Evolutionary conservation across 805 yeast species (phyloP).

Genomic region (Saturnispora quitensis): DNA sequence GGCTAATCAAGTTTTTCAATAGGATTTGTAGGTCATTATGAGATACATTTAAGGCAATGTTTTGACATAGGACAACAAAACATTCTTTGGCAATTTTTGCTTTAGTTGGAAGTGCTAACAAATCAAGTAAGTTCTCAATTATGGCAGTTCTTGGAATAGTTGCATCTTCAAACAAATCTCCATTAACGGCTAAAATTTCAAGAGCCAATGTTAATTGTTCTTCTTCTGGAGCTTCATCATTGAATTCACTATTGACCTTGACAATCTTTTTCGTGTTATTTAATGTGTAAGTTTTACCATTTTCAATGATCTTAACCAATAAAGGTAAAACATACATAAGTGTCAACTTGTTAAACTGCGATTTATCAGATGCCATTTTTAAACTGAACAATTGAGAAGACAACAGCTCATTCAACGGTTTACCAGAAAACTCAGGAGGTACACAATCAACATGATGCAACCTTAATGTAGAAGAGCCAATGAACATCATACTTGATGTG

Average conservation of each 20-base stretch:
- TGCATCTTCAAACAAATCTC: conserved; percentile 57
- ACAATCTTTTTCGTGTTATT: conserved; percentile 42
- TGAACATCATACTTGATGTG: conserved; percentile 33
- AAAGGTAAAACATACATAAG: conserved; percentile 72
- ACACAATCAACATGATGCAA: conserved; percentile 38
- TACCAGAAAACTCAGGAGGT: conserved; percentile 38
- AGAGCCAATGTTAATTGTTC: conserved; percentile 73
- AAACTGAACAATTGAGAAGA: conserved; percentile 67
- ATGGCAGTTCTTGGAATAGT: conserved; percentile 63
- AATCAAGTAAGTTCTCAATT: conserved; percentile 49
- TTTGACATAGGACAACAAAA: conserved; percentile 66
- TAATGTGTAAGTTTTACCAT: conserved; percentile 50
- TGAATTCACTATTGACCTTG: conserved; percentile 53
- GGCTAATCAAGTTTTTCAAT: conserved; percentile 45
- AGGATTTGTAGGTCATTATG: conserved; percentile 50
- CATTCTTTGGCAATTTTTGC: conserved; percentile 81
- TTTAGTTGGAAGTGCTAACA: conserved; percentile 67
- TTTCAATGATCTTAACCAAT: conserved; percentile 54
- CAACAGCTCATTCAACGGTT: conserved; percentile 43
- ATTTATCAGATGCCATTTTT: conserved; percentile 65
- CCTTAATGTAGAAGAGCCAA: conserved; percentile 68
- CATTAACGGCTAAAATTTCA: conserved; percentile 62
- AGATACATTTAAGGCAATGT: conserved; percentile 55
- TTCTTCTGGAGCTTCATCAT: conserved; percentile 80
- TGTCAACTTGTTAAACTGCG: conserved; percentile 57